Base-by-base conservation (phyloP, 208 protist genomes). In the Trypanosoma mega region DNA sequence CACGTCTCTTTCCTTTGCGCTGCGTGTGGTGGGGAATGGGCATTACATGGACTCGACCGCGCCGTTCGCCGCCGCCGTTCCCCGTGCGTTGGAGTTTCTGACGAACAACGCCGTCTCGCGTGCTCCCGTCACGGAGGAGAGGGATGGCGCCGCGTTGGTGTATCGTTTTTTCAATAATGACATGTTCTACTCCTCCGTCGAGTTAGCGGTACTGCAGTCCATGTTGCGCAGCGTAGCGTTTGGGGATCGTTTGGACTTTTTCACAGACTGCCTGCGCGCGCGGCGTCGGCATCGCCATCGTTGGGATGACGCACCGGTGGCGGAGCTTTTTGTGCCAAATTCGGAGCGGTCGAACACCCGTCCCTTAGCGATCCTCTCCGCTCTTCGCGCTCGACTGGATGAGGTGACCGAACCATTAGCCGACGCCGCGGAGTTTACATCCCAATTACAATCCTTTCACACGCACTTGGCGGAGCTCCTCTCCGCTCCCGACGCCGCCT, bases 131-230 rank as follows among this genome's bases (percentile, higher is more conserved):
- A 55, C 46, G 1, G 56, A 26, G 34, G 45, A 43, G 37, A 47
- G 49, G 6, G 75, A 78, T 55, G 47, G 29, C 30, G 72, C 76
- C 9, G 72, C 61, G 34, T 67, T 92, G 36, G 68, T 87, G 26
- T 84, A 78, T 56, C 82, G 87, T 20, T 92, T 92, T 70, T 60
- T 94, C 30, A 94, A 94, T 75, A 87, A 80, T 50, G 87, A 94
- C 44, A 94, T 92, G 87, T 92, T 89, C 64, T 94, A 83, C 66
- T 85, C 84, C 20, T 29, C 62, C 0, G 46, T 31, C 37, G 75
- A 94, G 68, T 57, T 94, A 6, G 34, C 54, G 8, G 63, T 85
- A 46, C 68, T 94, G 41, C 76, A 86, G 72, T 29, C 68, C 18
- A 75, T 78, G 30, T 74, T 92, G 23, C 26, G 4, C 2, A 55